Percentiles rank a stretch among this genome's conserved stretches.
Conservation (phyloP, 306 rosid genomes). For the Corylus americana region DNA sequence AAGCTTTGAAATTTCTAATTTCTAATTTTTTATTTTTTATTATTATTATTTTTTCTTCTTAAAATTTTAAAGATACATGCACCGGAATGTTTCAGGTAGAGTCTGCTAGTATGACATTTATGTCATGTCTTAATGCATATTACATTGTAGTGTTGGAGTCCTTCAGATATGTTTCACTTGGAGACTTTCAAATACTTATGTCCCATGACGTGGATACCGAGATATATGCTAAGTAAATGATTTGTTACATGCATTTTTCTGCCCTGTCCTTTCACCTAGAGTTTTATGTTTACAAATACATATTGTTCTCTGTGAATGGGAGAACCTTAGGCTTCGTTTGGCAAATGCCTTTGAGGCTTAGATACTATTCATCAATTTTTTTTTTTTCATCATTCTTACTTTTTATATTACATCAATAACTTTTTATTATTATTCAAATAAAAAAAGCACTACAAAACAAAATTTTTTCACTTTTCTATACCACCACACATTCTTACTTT, state of each 20-base stretch:
- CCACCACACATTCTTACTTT: too few relatives aligned
- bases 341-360: too few relatives aligned
- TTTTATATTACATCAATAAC: too few relatives aligned
- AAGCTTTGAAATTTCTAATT: not conserved
- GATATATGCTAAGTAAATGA: not conserved
- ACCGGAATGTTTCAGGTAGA: not conserved
- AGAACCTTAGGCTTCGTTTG: not conserved
- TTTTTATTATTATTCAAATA: too few relatives aligned
- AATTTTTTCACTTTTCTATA: too few relatives aligned
- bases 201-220: not conserved
- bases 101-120: conserved; percentile 14
- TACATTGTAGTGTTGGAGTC: not conserved
- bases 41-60: not conserved
- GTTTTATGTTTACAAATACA: not conserved
- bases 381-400: too few relatives aligned
- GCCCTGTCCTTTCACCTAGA: not conserved
- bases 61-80: not conserved
- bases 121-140: not conserved
- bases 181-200: not conserved
- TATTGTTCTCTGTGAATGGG: not conserved
- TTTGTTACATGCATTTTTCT: not conserved
- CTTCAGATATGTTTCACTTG: conserved; percentile 16
- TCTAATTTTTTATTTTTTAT: too few relatives aligned
- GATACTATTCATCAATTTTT: too few relatives aligned
- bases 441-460: too few relatives aligned